Base-by-base conservation (phyloP, 2,329 filamentous ascomycete genomes). In the Ceratocystis alfenasii region DNA sequence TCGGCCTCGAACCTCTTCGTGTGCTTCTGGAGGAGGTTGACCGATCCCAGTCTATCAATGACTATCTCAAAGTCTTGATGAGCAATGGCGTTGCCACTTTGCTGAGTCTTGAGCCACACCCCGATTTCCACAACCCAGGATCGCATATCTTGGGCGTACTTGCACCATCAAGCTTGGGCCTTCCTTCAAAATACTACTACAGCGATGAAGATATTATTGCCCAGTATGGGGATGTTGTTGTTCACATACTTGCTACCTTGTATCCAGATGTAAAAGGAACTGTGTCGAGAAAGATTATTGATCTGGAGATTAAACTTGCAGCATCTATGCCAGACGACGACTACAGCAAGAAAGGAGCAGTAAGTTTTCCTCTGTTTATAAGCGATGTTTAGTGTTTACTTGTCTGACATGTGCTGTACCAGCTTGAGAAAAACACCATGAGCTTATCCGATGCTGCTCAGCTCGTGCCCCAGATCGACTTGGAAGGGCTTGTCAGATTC, bases 151-250 rank as follows among this genome's bases (percentile, higher is more conserved):
- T 78, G 28, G 72, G 74, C 65, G 73, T 76, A 5, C 72, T 76
- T 78, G 69, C 81, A 74, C 71, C 76, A 75, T 69, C 76, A 71
- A 68, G 77, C 75, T 78, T 86, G 68, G 83, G 84, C n/a, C 78
- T 87, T 6, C 83, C 84, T 0, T 81, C 83, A 1, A 83, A 84
- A 70, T 79, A 85, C 70, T 82, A 83, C 69, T 87, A 86, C 70
- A 76, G 80, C 41, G 80, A 85, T 68, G 77, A 78, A 33, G 73
- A 81, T 59, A 75, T 83, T 53, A 72, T 87, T 62, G 73, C 74
- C 30, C 76, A 79, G 41, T 87, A 87, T 71, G 76, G 76, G 10
- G 64, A 57, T 45, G 69, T 73, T n/a, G 67, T 68, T 12, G 65
- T 68, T 10, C 57, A 71, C 36, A 69, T 71, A 71, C 68, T 72